Evolutionary conservation across 306 rosid species (phyloP), one percentile per base, ranked within the genome.

Genomic region (Hippophae gyantsensis): DNA sequence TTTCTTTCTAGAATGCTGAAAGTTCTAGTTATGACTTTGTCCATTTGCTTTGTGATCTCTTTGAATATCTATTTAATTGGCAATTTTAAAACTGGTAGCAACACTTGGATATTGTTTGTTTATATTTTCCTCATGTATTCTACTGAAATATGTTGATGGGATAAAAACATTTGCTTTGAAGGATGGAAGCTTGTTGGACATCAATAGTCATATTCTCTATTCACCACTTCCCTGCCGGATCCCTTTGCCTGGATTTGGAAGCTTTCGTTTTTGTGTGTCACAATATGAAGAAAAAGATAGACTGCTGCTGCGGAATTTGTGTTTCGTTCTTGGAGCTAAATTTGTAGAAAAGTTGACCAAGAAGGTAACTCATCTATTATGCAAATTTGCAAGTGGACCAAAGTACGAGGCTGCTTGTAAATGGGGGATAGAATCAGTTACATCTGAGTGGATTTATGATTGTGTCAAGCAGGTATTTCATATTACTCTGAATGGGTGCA

Each of bases 321-420:
- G 98, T 72, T 83, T 78, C 73, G 84, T 77, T 66, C 87, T 92
- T 42, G 98, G 98, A 79, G 89, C 96, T 65, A 92, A 82, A 76
- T 73, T 85, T 58, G 84, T 67, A 52, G 87, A 76, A 60, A 92
- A 69, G 51, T 64, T 92, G 76, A 78, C 78, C 10, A 79, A 73
- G 81, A 92, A 82, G 82, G 95, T 85, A 56, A 92, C 96, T 67
- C 98, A 92, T 78, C 83, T 92, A 55, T 65, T 92, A 60, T 92
- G 98, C 76, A 87, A 85, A 72, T 92, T 83, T 73, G 59, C 77
- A 65, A 76, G 62, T 75, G 98, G 98, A 55, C 89, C 85, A 13
- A 92, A 92, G 84, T 87, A 92, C 11, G 85, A 81, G 54, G 84
- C 81, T 80, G 92, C 98, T 69, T 62, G 86, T 77, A 87, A 80